phyloP scores from a whole-genome alignment of 345 rosid species.

The Ceriops zippeliana region DNA sequence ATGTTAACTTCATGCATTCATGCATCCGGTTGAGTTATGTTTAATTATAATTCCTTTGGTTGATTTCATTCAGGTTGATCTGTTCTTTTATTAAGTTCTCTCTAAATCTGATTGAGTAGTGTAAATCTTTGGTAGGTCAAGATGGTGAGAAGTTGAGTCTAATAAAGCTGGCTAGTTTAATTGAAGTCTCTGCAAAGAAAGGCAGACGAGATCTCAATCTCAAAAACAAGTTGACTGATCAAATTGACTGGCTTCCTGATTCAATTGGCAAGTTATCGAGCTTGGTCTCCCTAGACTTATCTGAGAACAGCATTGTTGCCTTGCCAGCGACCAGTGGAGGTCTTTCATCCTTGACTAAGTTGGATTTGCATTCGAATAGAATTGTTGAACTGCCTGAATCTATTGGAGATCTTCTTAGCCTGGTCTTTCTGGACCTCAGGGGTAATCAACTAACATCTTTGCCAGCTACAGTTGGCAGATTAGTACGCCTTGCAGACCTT shows the following conservation, averaged over 20 bases:
- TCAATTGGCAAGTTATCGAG: constrained; percentile 80
- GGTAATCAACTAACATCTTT: constrained; percentile 71
- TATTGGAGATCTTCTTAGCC: constrained; percentile 64
- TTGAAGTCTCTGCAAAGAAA: constrained; percentile 83
- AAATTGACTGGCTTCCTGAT: constrained; percentile 91
- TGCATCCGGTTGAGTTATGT: not conserved
- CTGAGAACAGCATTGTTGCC: constrained; percentile 70
- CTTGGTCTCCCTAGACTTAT: constrained; percentile 67
- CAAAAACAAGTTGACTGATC: constrained; percentile 76
- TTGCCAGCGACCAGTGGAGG: constrained; percentile 72
- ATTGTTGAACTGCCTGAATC: constrained; percentile 67
- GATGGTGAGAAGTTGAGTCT: constrained; percentile 75
- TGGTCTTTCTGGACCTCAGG: constrained; percentile 65
- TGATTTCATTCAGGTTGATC: not conserved
- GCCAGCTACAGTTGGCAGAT: constrained; percentile 56
- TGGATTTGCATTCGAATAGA: constrained; percentile 82
- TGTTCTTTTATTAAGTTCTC: not conserved
- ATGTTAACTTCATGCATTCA: too few species aligned
- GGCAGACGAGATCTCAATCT: constrained; percentile 77
- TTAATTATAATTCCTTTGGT: not conserved
- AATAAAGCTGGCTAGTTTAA: constrained; percentile 86
- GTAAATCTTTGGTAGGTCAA: constrained; percentile 42
- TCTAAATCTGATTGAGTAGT: constrained; percentile 1
- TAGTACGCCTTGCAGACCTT: constrained; percentile 74
- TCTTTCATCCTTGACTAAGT: constrained; percentile 61